A percentile compares a stretch with the other conserved stretches of the same genome.
phyloP scores from a whole-genome alignment of 2,329 filamentous ascomycete species.

The Tolypocladium guangdongense region DNA sequence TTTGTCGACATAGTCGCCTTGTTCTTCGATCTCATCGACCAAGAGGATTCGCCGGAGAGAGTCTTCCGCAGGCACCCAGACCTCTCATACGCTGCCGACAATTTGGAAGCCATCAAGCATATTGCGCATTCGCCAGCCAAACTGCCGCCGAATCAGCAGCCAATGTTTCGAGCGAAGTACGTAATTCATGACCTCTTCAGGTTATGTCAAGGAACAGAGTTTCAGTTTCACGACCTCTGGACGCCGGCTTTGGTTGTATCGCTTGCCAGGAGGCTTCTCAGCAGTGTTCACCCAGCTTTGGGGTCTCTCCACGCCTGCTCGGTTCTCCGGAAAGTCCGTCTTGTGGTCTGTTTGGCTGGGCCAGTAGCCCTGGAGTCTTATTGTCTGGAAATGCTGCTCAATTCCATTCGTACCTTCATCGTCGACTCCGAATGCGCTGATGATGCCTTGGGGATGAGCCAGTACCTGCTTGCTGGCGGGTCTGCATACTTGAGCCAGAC shows the following conservation, averaged over 20 bases:
- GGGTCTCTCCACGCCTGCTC: conserved; percentile 82
- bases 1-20: conserved; percentile 69
- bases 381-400: conserved; percentile 80
- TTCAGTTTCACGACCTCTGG: conserved; percentile 58
- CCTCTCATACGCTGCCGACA: conserved; percentile 49
- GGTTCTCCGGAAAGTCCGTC: conserved; percentile 73
- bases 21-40: conserved; percentile 67
- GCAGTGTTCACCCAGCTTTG: conserved; percentile 70
- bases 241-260: conserved; percentile 63
- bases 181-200: conserved; percentile 66
- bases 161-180: conserved; percentile 70
- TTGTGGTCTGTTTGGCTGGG: conserved; percentile 71
- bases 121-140: conserved; percentile 54
- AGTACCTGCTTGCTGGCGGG: conserved; percentile 69
- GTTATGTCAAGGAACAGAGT: conserved; percentile 62
- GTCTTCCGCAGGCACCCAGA: conserved; percentile 48
- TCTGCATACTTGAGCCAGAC: conserved; percentile 49
- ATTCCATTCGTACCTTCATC: conserved; percentile 67
- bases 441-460: conserved; percentile 76
- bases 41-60: conserved; percentile 63
- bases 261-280: conserved; percentile 66
- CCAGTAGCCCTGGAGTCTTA: conserved; percentile 64
- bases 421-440: conserved; percentile 80
- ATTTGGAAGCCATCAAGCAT: conserved; percentile 57
- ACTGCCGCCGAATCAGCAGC: conserved; percentile 73